These are phyloP conservation scores for Sporothrix brunneoviolacea DNA, from an alignment of 2,329 filamentous ascomycete species.

Conservation along the genomic window DNA sequence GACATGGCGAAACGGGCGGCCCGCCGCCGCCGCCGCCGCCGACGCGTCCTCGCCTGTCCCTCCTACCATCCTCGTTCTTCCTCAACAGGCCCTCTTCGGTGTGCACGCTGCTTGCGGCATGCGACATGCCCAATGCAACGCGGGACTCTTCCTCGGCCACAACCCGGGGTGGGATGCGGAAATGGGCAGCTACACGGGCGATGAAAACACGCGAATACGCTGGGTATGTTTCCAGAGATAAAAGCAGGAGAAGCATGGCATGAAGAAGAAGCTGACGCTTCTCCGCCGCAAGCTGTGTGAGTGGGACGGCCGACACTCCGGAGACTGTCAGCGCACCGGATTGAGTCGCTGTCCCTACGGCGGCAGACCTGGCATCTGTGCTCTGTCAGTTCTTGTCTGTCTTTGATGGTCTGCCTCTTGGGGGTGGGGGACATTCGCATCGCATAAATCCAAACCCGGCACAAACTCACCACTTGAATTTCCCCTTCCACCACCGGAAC, in stretches of 20 bases:
- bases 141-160: conserved; percentile 67
- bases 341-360: background rate
- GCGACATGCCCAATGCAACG: conserved; percentile 66
- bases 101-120: conserved; percentile 61
- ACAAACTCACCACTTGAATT: conserved; percentile 4
- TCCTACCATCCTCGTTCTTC: conserved; percentile 57
- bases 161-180: conserved; percentile 58
- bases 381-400: too few relatives aligned
- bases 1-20: conserved; percentile 62
- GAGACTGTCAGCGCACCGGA: background rate
- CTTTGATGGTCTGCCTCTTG: too few relatives aligned
- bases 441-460: too few relatives aligned
- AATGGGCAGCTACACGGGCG: conserved; percentile 60
- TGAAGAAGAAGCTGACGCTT: conserved; percentile 65
- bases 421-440: too few relatives aligned
- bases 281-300: conserved; percentile 47
- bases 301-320: conserved; percentile 18
- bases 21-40: too few relatives aligned
- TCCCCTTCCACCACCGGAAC: background rate
- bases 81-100: conserved; percentile 57
- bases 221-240: conserved; percentile 72
- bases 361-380: background rate
- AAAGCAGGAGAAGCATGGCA: conserved; percentile 61
- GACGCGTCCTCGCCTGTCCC: conserved; percentile 65
- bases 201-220: conserved; percentile 68